Percentiles rank a stretch among this genome's conserved stretches.
phyloP scores from a whole-genome alignment of 139 green algal genomes.

The Coelastrella sp. region DNA sequence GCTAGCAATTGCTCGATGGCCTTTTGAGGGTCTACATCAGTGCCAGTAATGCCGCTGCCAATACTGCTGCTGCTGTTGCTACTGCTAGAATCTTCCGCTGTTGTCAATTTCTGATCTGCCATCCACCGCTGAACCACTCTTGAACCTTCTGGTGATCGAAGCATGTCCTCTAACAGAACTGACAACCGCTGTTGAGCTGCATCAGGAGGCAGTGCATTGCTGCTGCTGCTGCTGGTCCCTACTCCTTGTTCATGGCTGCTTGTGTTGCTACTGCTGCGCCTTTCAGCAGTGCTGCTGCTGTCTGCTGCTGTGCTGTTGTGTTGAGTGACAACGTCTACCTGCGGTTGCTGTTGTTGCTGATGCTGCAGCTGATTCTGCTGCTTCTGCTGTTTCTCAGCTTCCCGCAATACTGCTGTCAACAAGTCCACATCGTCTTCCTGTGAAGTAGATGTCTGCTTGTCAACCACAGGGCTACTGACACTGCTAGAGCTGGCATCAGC shows the following conservation, averaged over 20 bases:
- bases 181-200: slow-evolving; percentile 29
- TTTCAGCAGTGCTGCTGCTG: neutral
- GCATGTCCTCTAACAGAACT: slow-evolving; percentile 23
- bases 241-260: neutral
- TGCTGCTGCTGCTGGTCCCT: neutral
- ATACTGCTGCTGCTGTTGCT: neutral
- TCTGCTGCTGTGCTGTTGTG: neutral
- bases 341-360: neutral
- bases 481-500: neutral
- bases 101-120: neutral
- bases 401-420: slow-evolving; percentile 4
- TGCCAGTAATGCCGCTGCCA: neutral
- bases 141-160: slow-evolving; percentile 19
- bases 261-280: slow-evolving; percentile 11
- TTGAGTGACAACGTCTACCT: neutral
- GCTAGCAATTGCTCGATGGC: slow-evolving; percentile 33
- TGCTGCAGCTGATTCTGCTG: neutral
- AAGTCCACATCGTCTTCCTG: slow-evolving; percentile 25
- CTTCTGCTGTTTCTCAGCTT: slow-evolving; percentile 10
- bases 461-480: neutral
- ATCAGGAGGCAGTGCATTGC: neutral
- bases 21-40: neutral
- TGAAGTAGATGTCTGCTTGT: neutral
- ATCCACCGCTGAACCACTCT: slow-evolving; percentile 11
- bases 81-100: neutral